phyloP scores from a whole-genome alignment of 2,329 filamentous ascomycete genomes.

The Gremmenia infestans region DNA sequence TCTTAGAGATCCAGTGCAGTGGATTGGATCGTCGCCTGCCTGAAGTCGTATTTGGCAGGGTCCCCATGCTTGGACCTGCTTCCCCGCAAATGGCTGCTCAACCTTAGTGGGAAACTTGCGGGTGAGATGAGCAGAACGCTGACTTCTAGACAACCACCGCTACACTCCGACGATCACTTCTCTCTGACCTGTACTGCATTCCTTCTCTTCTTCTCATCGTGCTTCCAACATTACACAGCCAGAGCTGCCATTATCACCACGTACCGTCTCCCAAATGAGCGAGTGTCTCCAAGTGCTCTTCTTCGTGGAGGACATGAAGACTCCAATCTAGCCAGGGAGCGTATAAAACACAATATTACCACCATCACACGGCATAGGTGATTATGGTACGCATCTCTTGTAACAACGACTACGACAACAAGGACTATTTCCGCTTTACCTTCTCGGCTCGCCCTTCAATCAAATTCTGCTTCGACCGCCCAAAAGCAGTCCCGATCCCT shows the following conservation, averaged over 20 bases:
- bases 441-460: slow-evolving; percentile 30
- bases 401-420: slow-evolving; percentile 15
- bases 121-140: slow-evolving; percentile 9
- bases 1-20: neutral
- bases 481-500: slow-evolving; percentile 18
- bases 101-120: slow-evolving; percentile 10
- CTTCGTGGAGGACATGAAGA: slow-evolving; percentile 32
- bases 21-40: neutral
- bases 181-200: neutral
- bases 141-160: neutral
- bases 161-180: slow-evolving; percentile 1
- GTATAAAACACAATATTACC: neutral
- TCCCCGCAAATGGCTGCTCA: slow-evolving; percentile 17
- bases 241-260: slow-evolving; percentile 9
- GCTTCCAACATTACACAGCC: slow-evolving; percentile 3
- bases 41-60: slow-evolving; percentile 3
- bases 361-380: slow-evolving; percentile 17
- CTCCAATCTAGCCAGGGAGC: slow-evolving; percentile 21
- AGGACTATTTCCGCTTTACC: slow-evolving; percentile 34
- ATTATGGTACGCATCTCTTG: slow-evolving; percentile 28
- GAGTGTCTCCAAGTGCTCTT: slow-evolving; percentile 28
- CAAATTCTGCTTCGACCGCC: slow-evolving; percentile 33
- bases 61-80: slow-evolving; percentile 10
- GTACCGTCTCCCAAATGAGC: slow-evolving; percentile 23
- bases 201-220: slow-evolving; percentile 1